phyloP scores from a whole-genome alignment of 306 rosid species.

The Biancaea sappan region DNA sequence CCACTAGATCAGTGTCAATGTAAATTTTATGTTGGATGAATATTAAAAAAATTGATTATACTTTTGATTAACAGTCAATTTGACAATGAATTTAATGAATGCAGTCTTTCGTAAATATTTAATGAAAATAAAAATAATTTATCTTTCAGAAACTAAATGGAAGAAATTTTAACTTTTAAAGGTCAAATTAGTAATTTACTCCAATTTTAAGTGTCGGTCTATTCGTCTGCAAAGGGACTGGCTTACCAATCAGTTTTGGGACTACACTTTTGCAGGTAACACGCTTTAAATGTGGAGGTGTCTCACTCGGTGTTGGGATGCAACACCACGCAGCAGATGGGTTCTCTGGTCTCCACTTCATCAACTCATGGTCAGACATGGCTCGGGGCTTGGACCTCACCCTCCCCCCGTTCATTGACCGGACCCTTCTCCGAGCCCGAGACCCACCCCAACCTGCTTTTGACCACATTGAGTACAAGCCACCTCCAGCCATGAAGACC shows the following conservation, averaged over 20 bases:
- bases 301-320: constrained; percentile 90
- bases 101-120: no score
- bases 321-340: constrained; percentile 91
- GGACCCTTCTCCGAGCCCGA: constrained; percentile 69
- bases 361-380: constrained; percentile 90
- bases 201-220: no score
- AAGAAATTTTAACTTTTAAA: no score
- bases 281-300: constrained; percentile 89
- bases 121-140: no score
- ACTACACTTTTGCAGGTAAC: constrained; percentile 58
- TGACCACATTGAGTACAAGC: constrained; percentile 82
- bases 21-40: no score
- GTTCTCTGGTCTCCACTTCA: constrained; percentile 82
- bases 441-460: constrained; percentile 79
- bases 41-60: no score
- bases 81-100: no score
- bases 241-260: not conserved
- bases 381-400: constrained; percentile 78
- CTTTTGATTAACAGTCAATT: no score
- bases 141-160: no score
- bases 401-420: constrained; percentile 69
- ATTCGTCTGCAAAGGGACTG: not conserved
- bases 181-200: no score
- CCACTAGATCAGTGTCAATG: no score
- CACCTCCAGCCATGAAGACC: constrained; percentile 68